Percentiles rank a stretch among this genome's conserved stretches.
phyloP scores from a whole-genome alignment of 805 yeast genomes.

The Yarrowia keelungensis region DNA sequence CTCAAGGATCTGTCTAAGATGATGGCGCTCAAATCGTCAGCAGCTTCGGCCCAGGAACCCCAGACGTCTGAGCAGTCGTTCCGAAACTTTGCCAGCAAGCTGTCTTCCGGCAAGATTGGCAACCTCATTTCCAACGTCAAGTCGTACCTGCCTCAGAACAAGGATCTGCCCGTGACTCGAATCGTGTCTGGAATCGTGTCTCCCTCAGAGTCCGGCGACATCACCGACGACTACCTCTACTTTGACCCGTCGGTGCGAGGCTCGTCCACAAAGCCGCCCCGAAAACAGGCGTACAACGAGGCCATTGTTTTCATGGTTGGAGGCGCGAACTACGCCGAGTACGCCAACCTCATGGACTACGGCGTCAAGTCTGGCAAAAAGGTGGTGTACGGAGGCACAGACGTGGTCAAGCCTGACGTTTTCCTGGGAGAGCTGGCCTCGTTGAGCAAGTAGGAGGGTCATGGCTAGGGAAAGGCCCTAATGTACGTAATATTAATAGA shows the following conservation, averaged over 20 bases:
- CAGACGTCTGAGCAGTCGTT: conserved; percentile 44
- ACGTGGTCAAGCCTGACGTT: conserved; percentile 37
- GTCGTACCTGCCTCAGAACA: conserved; percentile 84
- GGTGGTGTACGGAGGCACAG: conserved; percentile 52
- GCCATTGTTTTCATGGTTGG: conserved; percentile 93
- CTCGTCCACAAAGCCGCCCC: conserved; percentile 86
- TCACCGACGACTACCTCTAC: conserved; percentile 88
- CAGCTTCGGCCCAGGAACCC: conserved; percentile 46
- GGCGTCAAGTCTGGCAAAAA: conserved; percentile 57
- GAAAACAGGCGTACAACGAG: conserved; percentile 78
- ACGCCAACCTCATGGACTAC: conserved; percentile 94
- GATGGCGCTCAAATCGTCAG: conserved; percentile 50
- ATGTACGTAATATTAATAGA: too few relatives aligned
- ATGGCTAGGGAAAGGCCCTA: too few relatives aligned
- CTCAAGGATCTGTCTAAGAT: conserved; percentile 76
- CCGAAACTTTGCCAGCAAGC: conserved; percentile 72
- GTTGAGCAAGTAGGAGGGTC: neutral
- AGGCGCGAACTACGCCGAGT: conserved; percentile 94
- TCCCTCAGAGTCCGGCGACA: conserved; percentile 56
- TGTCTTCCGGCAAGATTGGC: conserved; percentile 83
- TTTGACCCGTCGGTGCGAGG: conserved; percentile 92
- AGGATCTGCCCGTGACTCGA: conserved; percentile 86
- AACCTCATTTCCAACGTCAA: conserved; percentile 87
- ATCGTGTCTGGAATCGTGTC: conserved; percentile 86
- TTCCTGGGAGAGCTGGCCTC: conserved; percentile 19